phyloP scores from a whole-genome alignment of 2,329 filamentous ascomycete genomes.

The Thelonectria rubi region DNA sequence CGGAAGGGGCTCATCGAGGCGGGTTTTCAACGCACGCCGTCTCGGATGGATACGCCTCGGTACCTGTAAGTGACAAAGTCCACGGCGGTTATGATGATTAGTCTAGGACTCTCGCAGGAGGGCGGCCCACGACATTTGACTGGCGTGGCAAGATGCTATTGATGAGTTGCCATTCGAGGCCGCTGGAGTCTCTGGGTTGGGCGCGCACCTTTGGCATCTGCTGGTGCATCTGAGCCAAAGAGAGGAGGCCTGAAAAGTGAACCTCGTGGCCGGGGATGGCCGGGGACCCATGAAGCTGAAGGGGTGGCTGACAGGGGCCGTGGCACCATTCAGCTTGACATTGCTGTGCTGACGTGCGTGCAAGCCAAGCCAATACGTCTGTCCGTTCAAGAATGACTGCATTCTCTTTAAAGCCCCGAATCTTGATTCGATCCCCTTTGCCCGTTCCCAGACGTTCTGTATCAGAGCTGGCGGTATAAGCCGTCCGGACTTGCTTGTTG shows the following conservation, averaged over 20 bases:
- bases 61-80: slow-evolving; percentile 11
- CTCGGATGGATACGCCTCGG: neutral
- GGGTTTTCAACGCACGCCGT: neutral
- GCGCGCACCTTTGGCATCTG: slow-evolving; percentile 34
- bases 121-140: slow-evolving; percentile 31
- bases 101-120: neutral
- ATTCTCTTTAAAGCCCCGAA: slow-evolving; percentile 4
- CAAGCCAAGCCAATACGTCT: slow-evolving; percentile 7
- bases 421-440: neutral
- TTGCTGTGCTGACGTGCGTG: slow-evolving; percentile 19
- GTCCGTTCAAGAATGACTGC: neutral
- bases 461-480: neutral
- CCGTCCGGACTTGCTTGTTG: slow-evolving; percentile 8
- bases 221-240: slow-evolving; percentile 31
- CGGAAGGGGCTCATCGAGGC: slow-evolving; percentile 15
- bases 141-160: slow-evolving; percentile 39
- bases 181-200: slow-evolving; percentile 19
- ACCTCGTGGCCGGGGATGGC: slow-evolving; percentile 26
- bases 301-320: slow-evolving; percentile 31
- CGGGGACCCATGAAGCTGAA: slow-evolving; percentile 17
- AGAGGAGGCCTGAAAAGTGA: slow-evolving; percentile 24
- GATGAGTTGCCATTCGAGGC: slow-evolving; percentile 24
- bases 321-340: slow-evolving; percentile 35
- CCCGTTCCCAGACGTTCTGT: neutral
- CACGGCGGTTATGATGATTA: neutral